Percentiles rank a stretch among this genome's conserved stretches.
Conservation (phyloP, 257 asterid genomes). For the Gentiana dahurica region DNA sequence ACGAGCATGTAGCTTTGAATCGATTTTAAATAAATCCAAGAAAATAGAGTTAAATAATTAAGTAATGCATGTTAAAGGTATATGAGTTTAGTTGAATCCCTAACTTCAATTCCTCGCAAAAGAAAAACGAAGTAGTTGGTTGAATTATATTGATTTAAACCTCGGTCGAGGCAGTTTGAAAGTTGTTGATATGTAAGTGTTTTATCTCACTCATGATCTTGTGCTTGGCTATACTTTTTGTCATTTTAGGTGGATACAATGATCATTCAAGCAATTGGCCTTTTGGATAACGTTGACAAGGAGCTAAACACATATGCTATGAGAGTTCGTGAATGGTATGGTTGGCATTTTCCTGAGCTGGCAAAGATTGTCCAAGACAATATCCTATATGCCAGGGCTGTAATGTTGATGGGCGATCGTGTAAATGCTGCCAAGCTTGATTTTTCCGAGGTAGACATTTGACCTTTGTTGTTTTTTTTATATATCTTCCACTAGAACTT, state of each 20-base stretch:
- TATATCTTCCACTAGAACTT: neutral
- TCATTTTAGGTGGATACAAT: slow-evolving; percentile 65
- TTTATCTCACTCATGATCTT: slow-evolving; percentile 3
- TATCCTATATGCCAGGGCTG: slow-evolving; percentile 66
- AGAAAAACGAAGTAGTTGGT: no score
- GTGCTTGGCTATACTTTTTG: no score
- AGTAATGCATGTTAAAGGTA: no score
- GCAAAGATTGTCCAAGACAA: slow-evolving; percentile 84
- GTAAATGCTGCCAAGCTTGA: slow-evolving; percentile 74
- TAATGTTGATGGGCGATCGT: slow-evolving; percentile 79
- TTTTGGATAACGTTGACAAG: slow-evolving; percentile 89
- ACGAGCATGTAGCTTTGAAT: no score
- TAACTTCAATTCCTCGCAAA: no score
- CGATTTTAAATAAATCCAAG: no score
- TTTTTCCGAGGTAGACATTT: slow-evolving; percentile 61
- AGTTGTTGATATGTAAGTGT: neutral
- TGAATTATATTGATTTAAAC: no score
- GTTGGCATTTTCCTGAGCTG: slow-evolving; percentile 96
- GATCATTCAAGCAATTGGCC: slow-evolving; percentile 88
- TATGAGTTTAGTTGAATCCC: no score
- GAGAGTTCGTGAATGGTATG: slow-evolving; percentile 97
- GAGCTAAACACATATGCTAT: slow-evolving; percentile 87
- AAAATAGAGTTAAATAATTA: no score
- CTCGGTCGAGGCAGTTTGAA: no score
- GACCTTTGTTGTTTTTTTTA: neutral